Evolutionary conservation across 306 rosid species (phyloP).

Genomic region (Casuarina glauca): DNA sequence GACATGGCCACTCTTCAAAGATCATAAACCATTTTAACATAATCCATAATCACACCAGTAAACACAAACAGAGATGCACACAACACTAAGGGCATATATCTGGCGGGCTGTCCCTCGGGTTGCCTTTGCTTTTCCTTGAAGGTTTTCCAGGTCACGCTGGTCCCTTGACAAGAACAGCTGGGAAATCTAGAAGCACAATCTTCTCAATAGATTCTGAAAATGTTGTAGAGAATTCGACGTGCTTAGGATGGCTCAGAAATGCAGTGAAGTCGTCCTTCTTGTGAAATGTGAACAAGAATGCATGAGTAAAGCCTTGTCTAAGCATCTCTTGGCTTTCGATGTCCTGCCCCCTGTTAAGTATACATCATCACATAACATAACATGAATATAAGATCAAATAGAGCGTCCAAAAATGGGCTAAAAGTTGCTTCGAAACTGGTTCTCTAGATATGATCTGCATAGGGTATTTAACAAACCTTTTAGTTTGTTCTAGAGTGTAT

Average conservation of each 20-base stretch:
- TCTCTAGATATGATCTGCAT: too few species aligned
- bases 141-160: slow-evolving; percentile 28
- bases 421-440: too few species aligned
- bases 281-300: slow-evolving; percentile 75
- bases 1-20: neutral
- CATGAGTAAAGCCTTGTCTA: slow-evolving; percentile 89
- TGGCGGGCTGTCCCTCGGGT: neutral
- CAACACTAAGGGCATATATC: slow-evolving; percentile 7
- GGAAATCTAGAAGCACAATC: slow-evolving; percentile 83
- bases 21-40: neutral
- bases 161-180: slow-evolving; percentile 61
- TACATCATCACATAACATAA: slow-evolving; percentile 1
- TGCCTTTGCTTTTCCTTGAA: slow-evolving; percentile 10
- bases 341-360: slow-evolving; percentile 70
- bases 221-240: slow-evolving; percentile 67
- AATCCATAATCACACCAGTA: neutral
- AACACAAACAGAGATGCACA: neutral
- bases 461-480: too few species aligned
- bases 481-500: neutral
- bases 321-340: slow-evolving; percentile 71
- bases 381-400: neutral
- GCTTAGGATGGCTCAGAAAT: slow-evolving; percentile 74
- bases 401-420: neutral
- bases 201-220: slow-evolving; percentile 84
- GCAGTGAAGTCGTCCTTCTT: slow-evolving; percentile 69